Evolutionary conservation across 164 flowering plant species (phyloP).

Genomic region (Taxillus chinensis): DNA sequence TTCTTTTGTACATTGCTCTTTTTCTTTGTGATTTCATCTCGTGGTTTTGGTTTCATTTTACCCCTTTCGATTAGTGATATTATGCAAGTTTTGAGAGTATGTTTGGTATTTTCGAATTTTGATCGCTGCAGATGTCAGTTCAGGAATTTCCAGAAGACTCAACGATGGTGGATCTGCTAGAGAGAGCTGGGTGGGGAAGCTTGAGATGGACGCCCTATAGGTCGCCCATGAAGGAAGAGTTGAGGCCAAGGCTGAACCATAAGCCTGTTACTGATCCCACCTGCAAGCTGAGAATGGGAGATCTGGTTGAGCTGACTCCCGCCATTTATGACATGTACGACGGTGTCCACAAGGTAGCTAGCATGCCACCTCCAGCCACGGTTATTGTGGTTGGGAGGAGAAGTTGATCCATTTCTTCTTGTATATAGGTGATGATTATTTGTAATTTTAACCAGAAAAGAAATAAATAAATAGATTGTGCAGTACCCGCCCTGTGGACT

Average conservation of each 20-base stretch:
- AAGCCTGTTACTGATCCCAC: conserved; percentile 50
- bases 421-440: background rate
- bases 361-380: conserved; percentile 12
- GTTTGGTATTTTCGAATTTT: background rate
- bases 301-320: conserved; percentile 79
- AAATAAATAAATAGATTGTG: background rate
- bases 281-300: conserved; percentile 82
- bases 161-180: conserved; percentile 57
- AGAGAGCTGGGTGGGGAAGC: conserved; percentile 50
- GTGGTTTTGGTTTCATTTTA: no score
- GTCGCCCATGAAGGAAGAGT: conserved; percentile 67
- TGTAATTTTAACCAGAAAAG: background rate
- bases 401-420: conserved; percentile 23
- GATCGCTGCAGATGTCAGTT: conserved; percentile 72
- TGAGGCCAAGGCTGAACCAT: conserved; percentile 76
- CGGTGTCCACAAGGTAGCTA: conserved; percentile 27
- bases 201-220: conserved; percentile 51
- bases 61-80: no score
- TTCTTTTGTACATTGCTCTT: no score
- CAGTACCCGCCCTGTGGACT: background rate
- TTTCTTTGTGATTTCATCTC: no score
- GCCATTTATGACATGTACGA: conserved; percentile 82
- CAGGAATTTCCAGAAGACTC: conserved; percentile 77
- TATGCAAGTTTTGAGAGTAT: no score
- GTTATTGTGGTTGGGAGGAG: conserved; percentile 23